Conservation (phyloP, 2,329 filamentous ascomycete genomes). For the Bipolaris zeicola region DNA sequence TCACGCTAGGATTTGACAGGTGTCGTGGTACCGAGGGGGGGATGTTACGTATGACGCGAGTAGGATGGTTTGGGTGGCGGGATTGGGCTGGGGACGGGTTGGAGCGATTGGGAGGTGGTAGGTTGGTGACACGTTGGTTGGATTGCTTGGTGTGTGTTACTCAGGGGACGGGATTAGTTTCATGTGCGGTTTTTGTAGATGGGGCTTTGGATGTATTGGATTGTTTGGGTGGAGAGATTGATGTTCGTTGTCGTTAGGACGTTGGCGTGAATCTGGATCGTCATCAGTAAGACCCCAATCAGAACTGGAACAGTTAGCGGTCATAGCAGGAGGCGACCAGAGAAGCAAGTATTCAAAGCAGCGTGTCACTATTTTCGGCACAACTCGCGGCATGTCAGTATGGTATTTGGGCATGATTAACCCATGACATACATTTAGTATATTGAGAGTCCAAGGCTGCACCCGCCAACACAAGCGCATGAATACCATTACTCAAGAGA, state of each 20-base stretch:
- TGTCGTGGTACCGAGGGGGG: background rate
- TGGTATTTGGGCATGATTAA: too few relatives aligned
- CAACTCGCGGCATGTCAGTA: too few relatives aligned
- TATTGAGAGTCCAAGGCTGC: too few relatives aligned
- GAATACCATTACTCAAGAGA: too few relatives aligned
- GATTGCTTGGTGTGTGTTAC: background rate
- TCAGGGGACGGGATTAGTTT: background rate
- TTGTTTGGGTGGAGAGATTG: background rate
- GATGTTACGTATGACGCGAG: conserved; percentile 3
- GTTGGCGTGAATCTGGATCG: background rate
- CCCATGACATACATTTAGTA: too few relatives aligned
- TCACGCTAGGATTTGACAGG: background rate
- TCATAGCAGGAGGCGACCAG: too few relatives aligned
- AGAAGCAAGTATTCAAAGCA: too few relatives aligned
- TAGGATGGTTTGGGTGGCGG: background rate
- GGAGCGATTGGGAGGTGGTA: background rate
- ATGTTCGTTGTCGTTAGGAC: background rate
- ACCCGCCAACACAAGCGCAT: too few relatives aligned
- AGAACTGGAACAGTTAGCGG: too few relatives aligned
- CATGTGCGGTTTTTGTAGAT: background rate
- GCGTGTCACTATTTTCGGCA: too few relatives aligned
- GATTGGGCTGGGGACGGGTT: background rate
- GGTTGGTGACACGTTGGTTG: conserved; percentile 7
- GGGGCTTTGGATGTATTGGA: too few relatives aligned
- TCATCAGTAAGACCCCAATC: background rate